Base-by-base conservation (phyloP, 495 filamentous ascomycete species). In the Saxophila tyrrhenica region DNA sequence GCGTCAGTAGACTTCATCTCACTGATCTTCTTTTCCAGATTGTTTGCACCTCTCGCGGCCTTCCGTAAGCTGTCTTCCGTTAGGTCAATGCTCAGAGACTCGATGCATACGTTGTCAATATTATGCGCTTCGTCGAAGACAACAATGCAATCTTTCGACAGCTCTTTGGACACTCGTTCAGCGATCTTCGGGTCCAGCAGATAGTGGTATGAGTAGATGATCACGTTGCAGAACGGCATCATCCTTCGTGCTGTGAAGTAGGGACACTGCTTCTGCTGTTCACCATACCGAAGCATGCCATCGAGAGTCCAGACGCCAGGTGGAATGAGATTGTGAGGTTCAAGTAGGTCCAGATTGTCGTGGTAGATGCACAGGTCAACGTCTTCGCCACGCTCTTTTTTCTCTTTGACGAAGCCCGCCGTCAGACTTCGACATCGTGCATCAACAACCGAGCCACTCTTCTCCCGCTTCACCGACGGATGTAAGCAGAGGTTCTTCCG, bases 121-220 rank as follows among this genome's bases (percentile, higher is more conserved):
- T 99, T 99, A 69, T 99, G 92, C 19, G 92, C 92, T 62, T 99
- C 92, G 64, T 99, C 92, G 60, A 99, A 99, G 15, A 99, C 94
- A 16, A 99, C 87, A 24, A 99, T 99, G 65, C 89, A 95, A 66
- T 99, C 92, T 56, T 95, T 97, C 5, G 92, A 95, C 5, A 99
- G 77, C 62, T 99, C 91, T 66, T 86, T 88, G 0, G 94, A 97
- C 2, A 99, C 92, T 48, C 92, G 77, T 66, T 99, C 92, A 21
- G 92, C 90, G 61, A 99, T 99, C 70, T 99, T 97, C 9, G 92
- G 92, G 64, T 99, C 92, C 1, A 99, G 76, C 3, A 99, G 81
- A 64, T 98, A 99, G 70, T 99, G 92, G 64, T 97, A 99, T 9
- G 92, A 97, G 67, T 97, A 99, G 52, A 99, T 97, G 62, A 99